These are phyloP conservation scores for Globisporangium nunn DNA, from an alignment of 352 stramenopile species.

Conservation along the genomic window DNA sequence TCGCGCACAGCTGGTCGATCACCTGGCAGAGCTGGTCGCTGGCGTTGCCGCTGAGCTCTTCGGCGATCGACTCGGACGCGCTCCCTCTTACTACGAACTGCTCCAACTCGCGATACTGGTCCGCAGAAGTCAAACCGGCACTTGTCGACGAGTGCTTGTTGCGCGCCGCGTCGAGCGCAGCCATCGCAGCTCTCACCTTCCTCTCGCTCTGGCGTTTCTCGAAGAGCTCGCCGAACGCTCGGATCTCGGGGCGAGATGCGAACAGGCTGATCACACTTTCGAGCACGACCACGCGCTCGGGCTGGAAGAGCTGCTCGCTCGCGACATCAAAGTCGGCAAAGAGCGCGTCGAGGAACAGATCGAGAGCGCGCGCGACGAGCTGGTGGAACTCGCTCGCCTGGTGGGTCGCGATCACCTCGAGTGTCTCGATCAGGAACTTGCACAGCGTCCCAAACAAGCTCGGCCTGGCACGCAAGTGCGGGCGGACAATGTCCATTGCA, in stretches of 20 bases:
- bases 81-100: slow-evolving; percentile 28
- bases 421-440: slow-evolving; percentile 60
- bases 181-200: slow-evolving; percentile 19
- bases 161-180: slow-evolving; percentile 22
- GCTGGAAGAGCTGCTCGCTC: slow-evolving; percentile 30
- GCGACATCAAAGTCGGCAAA: slow-evolving; percentile 27
- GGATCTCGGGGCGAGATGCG: slow-evolving; percentile 30
- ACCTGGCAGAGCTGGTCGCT: slow-evolving; percentile 25
- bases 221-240: slow-evolving; percentile 36
- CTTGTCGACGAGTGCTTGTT: slow-evolving; percentile 36
- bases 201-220: slow-evolving; percentile 24
- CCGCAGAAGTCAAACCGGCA: slow-evolving; percentile 1
- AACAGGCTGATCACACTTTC: slow-evolving; percentile 47
- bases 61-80: neutral
- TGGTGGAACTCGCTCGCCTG: slow-evolving; percentile 63
- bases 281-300: slow-evolving; percentile 27
- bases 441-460: slow-evolving; percentile 28
- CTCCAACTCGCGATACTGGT: slow-evolving; percentile 49
- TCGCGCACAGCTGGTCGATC: slow-evolving; percentile 39
- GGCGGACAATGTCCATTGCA: slow-evolving; percentile 50
- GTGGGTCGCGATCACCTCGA: slow-evolving; percentile 53
- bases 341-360: slow-evolving; percentile 45
- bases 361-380: slow-evolving; percentile 38
- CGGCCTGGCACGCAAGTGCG: slow-evolving; percentile 26
- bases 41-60: slow-evolving; percentile 7